These are phyloP conservation scores for Fusarium sp. DNA, from an alignment of 2,329 filamentous ascomycete genomes.

Conservation along the genomic window DNA sequence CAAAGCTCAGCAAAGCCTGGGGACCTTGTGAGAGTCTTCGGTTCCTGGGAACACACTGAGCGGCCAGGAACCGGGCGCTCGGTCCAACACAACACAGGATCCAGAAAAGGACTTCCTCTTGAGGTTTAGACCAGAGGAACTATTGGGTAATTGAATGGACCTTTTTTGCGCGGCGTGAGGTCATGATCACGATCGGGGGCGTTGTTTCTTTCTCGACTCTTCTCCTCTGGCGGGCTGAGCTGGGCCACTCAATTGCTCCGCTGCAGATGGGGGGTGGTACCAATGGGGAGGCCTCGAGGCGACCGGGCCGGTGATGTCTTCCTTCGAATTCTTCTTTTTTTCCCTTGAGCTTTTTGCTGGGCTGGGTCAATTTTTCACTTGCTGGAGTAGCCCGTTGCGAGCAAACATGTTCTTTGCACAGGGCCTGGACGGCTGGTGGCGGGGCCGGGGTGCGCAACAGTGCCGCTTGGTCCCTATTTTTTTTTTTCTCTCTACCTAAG, in stretches of 20 bases:
- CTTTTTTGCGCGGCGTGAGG: conserved; percentile 45
- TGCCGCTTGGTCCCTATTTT: not conserved
- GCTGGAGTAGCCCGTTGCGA: conserved; percentile 12
- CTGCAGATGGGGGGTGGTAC: conserved; percentile 35
- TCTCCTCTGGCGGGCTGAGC: conserved; percentile 44
- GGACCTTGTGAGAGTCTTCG: conserved; percentile 21
- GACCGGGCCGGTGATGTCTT: conserved; percentile 41
- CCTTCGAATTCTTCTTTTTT: not conserved
- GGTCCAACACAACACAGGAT: conserved; percentile 41
- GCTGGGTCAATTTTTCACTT: not conserved
- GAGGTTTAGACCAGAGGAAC: conserved; percentile 44
- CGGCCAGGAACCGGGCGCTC: conserved; percentile 49
- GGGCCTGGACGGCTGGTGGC: conserved; percentile 13
- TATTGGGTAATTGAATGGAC: conserved; percentile 51
- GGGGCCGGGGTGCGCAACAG: conserved; percentile 3
- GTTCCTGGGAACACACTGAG: conserved; percentile 43
- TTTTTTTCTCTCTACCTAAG: not conserved
- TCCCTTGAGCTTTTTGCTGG: not conserved
- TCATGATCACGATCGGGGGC: conserved; percentile 49
- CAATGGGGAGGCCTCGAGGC: conserved; percentile 24
- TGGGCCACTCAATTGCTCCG: conserved; percentile 24
- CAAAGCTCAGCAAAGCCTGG: conserved; percentile 25
- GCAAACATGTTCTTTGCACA: conserved; percentile 3
- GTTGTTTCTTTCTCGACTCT: conserved; percentile 43
- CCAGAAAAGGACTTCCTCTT: conserved; percentile 42